A percentile compares a stretch with the other conserved stretches of the same genome.
Evolutionary conservation across 176 grass and related monocot genomes (phyloP).

Genomic region (Rhipidocladum racemiflorum): DNA sequence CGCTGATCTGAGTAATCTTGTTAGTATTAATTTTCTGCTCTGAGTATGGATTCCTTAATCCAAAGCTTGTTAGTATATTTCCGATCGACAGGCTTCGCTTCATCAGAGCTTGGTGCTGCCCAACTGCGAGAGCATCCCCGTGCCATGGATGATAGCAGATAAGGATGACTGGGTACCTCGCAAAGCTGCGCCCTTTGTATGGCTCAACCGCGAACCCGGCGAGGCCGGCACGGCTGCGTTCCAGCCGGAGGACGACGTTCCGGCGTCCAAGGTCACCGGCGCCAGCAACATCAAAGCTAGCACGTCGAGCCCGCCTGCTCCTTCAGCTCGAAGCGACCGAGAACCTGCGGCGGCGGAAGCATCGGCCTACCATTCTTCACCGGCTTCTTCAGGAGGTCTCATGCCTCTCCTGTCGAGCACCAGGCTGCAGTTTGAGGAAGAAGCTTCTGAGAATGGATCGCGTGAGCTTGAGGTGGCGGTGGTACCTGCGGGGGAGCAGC

Average conservation of each 20-base stretch:
- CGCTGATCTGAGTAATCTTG: too few relatives aligned
- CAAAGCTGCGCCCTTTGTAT: conserved; percentile 66
- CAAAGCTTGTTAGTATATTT: too few relatives aligned
- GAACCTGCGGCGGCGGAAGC: conserved; percentile 15
- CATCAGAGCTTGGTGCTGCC: conserved; percentile 60
- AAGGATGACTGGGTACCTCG: conserved; percentile 80
- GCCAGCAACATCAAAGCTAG: conserved; percentile 7
- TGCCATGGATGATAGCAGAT: conserved; percentile 77
- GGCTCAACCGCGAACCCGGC: conserved; percentile 50
- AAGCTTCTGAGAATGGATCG: conserved; percentile 13
- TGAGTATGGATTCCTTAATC: too few relatives aligned
- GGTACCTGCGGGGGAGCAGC: conserved; percentile 18
- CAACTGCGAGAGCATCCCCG: conserved; percentile 67
- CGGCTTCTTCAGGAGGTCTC: conserved; percentile 22
- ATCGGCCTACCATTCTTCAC: not conserved
- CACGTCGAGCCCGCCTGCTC: too few relatives aligned
- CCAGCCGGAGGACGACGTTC: conserved; percentile 36
- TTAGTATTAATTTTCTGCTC: too few relatives aligned
- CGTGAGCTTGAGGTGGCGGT: too few relatives aligned
- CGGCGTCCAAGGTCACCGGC: conserved; percentile 2
- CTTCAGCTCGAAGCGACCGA: not conserved
- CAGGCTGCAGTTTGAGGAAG: conserved; percentile 19
- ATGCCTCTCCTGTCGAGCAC: conserved; percentile 23
- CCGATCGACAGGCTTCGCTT: conserved; percentile 63
- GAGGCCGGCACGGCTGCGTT: conserved; percentile 13